A percentile compares a stretch with the other conserved stretches of the same genome.
Conservation (phyloP, 106 monocot species). For the Amphibolis antarctica region DNA sequence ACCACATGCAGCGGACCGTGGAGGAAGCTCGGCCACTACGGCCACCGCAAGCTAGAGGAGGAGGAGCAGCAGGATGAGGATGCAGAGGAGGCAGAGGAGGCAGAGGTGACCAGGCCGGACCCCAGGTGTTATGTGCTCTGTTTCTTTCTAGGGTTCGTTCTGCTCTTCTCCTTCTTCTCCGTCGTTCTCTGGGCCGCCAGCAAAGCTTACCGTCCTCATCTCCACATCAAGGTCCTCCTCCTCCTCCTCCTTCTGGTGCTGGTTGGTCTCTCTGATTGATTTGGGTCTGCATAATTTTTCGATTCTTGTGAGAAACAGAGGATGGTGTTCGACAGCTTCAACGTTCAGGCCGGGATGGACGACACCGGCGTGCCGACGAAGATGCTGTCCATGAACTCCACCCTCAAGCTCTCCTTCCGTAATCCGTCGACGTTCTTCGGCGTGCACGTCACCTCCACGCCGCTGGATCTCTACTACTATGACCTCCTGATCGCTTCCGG, state of each 20-base stretch:
- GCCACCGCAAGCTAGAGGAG: conserved; percentile 3
- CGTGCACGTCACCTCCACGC: conserved; percentile 73
- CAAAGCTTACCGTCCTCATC: conserved; percentile 50
- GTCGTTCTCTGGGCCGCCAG: conserved; percentile 78
- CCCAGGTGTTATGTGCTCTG: conserved; percentile 39
- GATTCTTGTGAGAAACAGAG: conserved; percentile 25
- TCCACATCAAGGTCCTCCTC: conserved; percentile 45
- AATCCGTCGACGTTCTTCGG: conserved; percentile 92
- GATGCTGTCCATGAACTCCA: conserved; percentile 75
- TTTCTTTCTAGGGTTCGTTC: conserved; percentile 42
- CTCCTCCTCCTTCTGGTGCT: not conserved
- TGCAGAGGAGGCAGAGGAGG: conserved; percentile 14
- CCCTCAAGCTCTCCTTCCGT: conserved; percentile 57
- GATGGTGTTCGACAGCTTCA: conserved; percentile 66
- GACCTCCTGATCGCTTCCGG: conserved; percentile 69
- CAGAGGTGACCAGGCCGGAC: not conserved
- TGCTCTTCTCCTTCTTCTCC: conserved; percentile 65
- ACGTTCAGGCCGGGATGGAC: conserved; percentile 83
- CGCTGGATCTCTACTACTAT: conserved; percentile 47
- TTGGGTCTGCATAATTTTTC: not conserved
- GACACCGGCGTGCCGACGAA: conserved; percentile 69
- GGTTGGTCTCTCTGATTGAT: not conserved
- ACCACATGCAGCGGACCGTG: conserved; percentile 13
- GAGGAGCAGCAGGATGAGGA: not conserved
- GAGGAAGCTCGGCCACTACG: conserved; percentile 32